phyloP scores from a whole-genome alignment of 495 filamentous ascomycete species.

The Lophiostoma macrostomum region DNA sequence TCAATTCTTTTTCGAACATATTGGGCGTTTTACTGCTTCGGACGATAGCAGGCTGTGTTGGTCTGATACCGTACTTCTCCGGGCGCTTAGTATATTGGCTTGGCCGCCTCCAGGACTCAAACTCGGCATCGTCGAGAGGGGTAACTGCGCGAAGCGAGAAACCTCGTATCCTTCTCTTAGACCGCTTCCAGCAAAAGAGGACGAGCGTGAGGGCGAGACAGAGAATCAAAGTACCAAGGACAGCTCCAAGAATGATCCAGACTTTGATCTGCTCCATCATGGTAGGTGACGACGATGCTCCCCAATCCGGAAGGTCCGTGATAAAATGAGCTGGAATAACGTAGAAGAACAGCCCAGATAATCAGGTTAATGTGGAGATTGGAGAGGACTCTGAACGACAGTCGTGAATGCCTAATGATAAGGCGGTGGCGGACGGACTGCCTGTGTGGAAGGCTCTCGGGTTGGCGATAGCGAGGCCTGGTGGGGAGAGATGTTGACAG shows the following conservation, averaged over 20 bases:
- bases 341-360: no score
- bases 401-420: background rate
- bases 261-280: slow-evolving; percentile 22
- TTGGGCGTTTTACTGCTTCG: slow-evolving; percentile 14
- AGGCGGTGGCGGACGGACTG: background rate
- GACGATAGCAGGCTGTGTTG: slow-evolving; percentile 22
- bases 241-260: slow-evolving; percentile 30
- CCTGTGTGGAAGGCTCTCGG: background rate
- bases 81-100: slow-evolving; percentile 25
- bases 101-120: slow-evolving; percentile 35
- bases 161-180: slow-evolving; percentile 27
- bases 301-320: no score
- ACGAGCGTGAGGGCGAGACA: slow-evolving; percentile 10
- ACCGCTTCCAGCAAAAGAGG: slow-evolving; percentile 29
- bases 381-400: slow-evolving; percentile 2
- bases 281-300: background rate
- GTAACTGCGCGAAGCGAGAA: slow-evolving; percentile 33
- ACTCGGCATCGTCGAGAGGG: slow-evolving; percentile 34
- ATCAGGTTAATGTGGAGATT: background rate
- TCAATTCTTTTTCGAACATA: slow-evolving; percentile 30
- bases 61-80: slow-evolving; percentile 30
- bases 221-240: slow-evolving; percentile 25
- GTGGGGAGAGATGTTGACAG: slow-evolving; percentile 12
- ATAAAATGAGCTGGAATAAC: no score
- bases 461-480: background rate